Conservation (phyloP, 306 rosid species). For the Parietaria judaica region DNA sequence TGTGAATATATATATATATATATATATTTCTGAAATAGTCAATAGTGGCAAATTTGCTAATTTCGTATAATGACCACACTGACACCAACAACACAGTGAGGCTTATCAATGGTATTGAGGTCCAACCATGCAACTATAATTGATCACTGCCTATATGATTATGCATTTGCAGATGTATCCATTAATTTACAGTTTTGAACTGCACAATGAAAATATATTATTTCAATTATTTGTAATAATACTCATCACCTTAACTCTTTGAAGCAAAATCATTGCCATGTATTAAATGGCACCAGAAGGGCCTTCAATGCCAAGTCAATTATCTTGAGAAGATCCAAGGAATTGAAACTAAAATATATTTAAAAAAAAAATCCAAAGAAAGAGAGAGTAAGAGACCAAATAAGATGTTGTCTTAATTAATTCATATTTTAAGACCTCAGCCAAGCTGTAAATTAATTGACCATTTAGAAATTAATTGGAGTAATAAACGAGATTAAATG, state of each 20-base stretch:
- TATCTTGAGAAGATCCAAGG: background rate
- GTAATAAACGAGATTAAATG: no score
- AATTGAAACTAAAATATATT: no score
- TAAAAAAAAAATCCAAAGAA: no score
- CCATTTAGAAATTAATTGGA: no score
- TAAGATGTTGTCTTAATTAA: no score
- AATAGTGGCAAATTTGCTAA: background rate
- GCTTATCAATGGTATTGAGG: background rate
- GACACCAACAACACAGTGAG: constrained; percentile 1
- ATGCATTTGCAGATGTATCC: constrained; percentile 5
- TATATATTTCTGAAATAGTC: no score
- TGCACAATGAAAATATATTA: background rate
- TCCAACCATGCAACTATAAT: background rate
- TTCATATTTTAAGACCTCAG: no score
- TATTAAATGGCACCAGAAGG: background rate
- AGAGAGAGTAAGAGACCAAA: no score
- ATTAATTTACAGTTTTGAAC: background rate
- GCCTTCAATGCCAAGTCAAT: constrained; percentile 6
- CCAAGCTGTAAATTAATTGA: no score
- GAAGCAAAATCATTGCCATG: constrained; percentile 10
- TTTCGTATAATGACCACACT: constrained; percentile 6
- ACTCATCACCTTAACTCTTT: background rate
- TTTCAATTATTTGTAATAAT: background rate
- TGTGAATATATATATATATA: background rate
- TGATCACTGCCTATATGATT: constrained; percentile 1